Conservation (phyloP, 495 filamentous ascomycete species). For the Poronia punctata region DNA sequence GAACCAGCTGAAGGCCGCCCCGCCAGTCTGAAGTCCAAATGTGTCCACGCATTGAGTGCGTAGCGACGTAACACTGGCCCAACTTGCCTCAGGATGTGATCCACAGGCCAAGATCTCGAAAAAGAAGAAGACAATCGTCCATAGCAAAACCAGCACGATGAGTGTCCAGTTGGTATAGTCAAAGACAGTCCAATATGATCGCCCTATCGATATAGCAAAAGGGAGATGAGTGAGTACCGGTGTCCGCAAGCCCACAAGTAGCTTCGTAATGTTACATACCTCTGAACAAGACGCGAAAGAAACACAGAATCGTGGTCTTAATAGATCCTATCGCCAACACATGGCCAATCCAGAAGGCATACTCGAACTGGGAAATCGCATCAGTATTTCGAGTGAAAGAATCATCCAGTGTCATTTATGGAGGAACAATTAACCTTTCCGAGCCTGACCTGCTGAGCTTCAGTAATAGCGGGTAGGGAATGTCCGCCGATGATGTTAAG, state of each 20-base stretch:
- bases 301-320: slow-evolving; percentile 4
- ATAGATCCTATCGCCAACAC: slow-evolving; percentile 4
- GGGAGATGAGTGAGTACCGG: neutral
- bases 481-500: neutral
- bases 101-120: slow-evolving; percentile 7
- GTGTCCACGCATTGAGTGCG: slow-evolving; percentile 3
- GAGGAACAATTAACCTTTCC: neutral
- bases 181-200: neutral
- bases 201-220: neutral
- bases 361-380: slow-evolving; percentile 1
- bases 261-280: neutral
- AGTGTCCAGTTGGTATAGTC: slow-evolving; percentile 6
- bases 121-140: slow-evolving; percentile 4
- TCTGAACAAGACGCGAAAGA: slow-evolving; percentile 3
- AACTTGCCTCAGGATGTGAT: neutral
- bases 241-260: neutral
- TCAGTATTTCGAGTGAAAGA: neutral
- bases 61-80: slow-evolving; percentile 1
- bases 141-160: neutral
- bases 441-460: neutral
- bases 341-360: slow-evolving; percentile 7
- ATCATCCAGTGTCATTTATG: too few relatives aligned
- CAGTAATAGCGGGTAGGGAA: neutral
- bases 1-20: slow-evolving; percentile 6
- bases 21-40: slow-evolving; percentile 5